Evolutionary conservation across 352 stramenopile genomes (phyloP).

Genomic region (Phytophthora brassicae): DNA sequence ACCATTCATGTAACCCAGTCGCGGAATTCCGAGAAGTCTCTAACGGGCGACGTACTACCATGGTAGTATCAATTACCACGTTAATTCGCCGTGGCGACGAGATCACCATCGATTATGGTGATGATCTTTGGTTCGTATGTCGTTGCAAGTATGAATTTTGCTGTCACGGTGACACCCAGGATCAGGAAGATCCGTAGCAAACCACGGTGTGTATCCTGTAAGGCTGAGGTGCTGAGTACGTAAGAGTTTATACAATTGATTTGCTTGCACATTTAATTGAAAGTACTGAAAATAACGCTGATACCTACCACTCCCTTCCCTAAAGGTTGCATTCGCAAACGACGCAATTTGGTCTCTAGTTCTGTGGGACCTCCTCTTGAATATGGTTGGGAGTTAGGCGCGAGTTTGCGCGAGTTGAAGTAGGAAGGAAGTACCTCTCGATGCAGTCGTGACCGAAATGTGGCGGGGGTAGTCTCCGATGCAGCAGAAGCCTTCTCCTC

Average conservation of each 20-base stretch:
- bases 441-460: too few species aligned
- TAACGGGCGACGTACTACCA: background rate
- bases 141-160: background rate
- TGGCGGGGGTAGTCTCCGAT: too few species aligned
- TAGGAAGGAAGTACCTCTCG: too few species aligned
- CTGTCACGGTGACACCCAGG: background rate
- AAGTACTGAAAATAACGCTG: too few species aligned
- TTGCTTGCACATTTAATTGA: background rate
- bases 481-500: too few species aligned
- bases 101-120: background rate
- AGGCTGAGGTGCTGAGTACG: background rate
- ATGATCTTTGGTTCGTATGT: slow-evolving; percentile 3
- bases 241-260: background rate
- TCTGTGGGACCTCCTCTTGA: too few species aligned
- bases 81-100: background rate
- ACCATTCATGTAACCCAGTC: too few species aligned
- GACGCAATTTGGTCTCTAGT: too few species aligned
- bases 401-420: too few species aligned
- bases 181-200: background rate
- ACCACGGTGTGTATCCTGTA: too few species aligned
- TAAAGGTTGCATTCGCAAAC: background rate
- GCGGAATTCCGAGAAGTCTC: background rate
- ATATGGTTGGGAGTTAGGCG: too few species aligned
- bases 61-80: background rate
- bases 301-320: too few species aligned